These are phyloP conservation scores for Pythium monospermum DNA, from an alignment of 352 stramenopile species.

Conservation along the genomic window DNA sequence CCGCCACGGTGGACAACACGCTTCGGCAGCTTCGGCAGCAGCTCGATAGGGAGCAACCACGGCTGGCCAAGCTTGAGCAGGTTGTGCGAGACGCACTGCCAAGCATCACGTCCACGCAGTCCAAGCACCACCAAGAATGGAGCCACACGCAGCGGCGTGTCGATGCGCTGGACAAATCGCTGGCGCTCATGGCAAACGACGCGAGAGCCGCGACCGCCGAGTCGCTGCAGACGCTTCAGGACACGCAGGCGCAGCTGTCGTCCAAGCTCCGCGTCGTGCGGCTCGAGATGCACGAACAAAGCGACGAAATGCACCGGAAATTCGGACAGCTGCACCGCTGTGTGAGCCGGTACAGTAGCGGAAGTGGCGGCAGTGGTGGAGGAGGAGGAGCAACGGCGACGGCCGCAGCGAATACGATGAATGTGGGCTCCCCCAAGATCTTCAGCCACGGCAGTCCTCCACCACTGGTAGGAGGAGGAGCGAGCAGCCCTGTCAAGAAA, in stretches of 20 bases:
- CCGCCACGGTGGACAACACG: conserved; percentile 15
- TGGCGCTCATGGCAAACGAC: conserved; percentile 23
- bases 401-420: neutral
- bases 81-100: conserved; percentile 8
- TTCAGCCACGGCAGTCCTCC: too few species aligned
- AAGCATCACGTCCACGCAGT: conserved; percentile 1
- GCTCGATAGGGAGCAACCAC: conserved; percentile 15
- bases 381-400: conserved; percentile 6
- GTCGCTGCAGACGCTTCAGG: conserved; percentile 22
- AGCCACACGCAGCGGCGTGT: conserved; percentile 20
- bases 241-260: conserved; percentile 27
- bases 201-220: conserved; percentile 16
- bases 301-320: conserved; percentile 22
- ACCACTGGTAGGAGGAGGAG: too few species aligned
- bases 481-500: too few species aligned
- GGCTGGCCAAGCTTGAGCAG: conserved; percentile 24
- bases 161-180: conserved; percentile 23
- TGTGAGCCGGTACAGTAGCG: conserved; percentile 15
- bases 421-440: too few species aligned
- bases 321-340: conserved; percentile 30
- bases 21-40: conserved; percentile 29
- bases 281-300: conserved; percentile 34
- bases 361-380: neutral
- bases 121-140: conserved; percentile 18
- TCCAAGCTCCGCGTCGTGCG: conserved; percentile 41